Evolutionary conservation across 805 yeast genomes (phyloP).

Genomic region (Yarrowia hollandica): DNA sequence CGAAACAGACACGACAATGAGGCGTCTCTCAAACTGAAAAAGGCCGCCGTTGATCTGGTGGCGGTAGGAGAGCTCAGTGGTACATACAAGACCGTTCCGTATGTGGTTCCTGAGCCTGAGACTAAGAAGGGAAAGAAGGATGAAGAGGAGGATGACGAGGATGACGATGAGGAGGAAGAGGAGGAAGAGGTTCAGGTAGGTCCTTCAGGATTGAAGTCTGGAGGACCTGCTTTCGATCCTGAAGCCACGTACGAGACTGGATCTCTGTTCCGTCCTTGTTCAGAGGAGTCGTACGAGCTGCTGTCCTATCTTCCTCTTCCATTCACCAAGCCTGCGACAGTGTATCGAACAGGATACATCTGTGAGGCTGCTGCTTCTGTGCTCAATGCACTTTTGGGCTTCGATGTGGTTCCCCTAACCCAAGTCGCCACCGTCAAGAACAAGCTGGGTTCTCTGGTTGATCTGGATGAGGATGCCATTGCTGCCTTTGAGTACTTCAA

Average conservation of each 20-base stretch:
- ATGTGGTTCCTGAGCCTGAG: background rate
- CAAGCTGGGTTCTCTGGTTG: constrained; percentile 8
- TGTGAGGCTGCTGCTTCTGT: constrained; percentile 17
- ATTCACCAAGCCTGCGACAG: constrained; percentile 16
- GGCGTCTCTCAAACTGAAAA: background rate
- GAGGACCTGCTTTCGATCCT: too few species aligned
- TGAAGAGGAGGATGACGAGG: constrained; percentile 2
- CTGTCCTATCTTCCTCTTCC: constrained; percentile 4
- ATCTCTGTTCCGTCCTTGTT: background rate
- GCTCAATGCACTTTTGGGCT: constrained; percentile 15
- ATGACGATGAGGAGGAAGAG: background rate
- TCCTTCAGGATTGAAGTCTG: too few species aligned
- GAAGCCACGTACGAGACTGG: background rate
- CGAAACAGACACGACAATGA: constrained; percentile 14
- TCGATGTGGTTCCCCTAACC: constrained; percentile 17
- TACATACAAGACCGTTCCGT: constrained; percentile 7
- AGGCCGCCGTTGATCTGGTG: constrained; percentile 6
- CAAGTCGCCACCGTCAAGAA: background rate
- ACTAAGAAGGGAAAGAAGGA: background rate
- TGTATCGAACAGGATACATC: constrained; percentile 13
- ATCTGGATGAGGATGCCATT: background rate
- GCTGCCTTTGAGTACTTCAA: constrained; percentile 19
- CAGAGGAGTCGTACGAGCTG: constrained; percentile 9
- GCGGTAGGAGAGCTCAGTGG: constrained; percentile 18
- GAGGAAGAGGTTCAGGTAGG: background rate